Evolutionary conservation across 2,329 filamentous ascomycete species (phyloP), one percentile per base, ranked within the genome.

Genomic region (Ophiostoma sp.): DNA sequence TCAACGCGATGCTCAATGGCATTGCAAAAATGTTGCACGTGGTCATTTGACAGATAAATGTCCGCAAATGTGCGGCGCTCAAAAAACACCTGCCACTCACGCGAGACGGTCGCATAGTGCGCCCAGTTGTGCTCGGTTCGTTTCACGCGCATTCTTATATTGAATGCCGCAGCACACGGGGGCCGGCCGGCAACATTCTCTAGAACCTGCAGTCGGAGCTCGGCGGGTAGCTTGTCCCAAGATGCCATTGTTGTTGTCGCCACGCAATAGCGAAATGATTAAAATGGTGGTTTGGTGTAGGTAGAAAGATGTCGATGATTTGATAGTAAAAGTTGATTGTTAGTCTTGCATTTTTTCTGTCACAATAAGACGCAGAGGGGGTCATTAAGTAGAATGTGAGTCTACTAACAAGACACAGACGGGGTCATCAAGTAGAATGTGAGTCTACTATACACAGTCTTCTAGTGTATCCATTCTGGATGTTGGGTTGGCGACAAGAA

Each of bases 31-130:
- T 5, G 31, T 5, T 64, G 7, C 13, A 64, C 60, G 31, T 64
- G 33, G 8, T 36, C 17, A 10, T 36, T 64, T 10, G 7, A 44
- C 62, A 69, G 62, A 15, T 6, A n/a, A 23, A 69, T 17, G 11
- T 35, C 23, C 15, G 48, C 48, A 69, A 67, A 67, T 4, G 64
- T 69, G 52, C 23, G 33, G 31, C 39, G 70, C 65, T 71, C 70
- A 31, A 70, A 71, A 44, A 66, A 70, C 13, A 1, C 57, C 44
- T 68, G 68, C 70, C 70, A 71, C 7, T 67, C 67, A 36, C 70
- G 64, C 62, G 70, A 69, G 27, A 71, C 70, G 17, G 36, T 36
- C 15, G 70, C 67, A 48, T 52, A 71, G 15, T 64, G 62, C 27
- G 48, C 60, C 48, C 23, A 68, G 67, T 20, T 6, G 10, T 68